Percentiles rank a stretch among this genome's conserved stretches.
phyloP scores from a whole-genome alignment of 2,329 filamentous ascomycete species.

The Clarireedia homoeocarpa region DNA sequence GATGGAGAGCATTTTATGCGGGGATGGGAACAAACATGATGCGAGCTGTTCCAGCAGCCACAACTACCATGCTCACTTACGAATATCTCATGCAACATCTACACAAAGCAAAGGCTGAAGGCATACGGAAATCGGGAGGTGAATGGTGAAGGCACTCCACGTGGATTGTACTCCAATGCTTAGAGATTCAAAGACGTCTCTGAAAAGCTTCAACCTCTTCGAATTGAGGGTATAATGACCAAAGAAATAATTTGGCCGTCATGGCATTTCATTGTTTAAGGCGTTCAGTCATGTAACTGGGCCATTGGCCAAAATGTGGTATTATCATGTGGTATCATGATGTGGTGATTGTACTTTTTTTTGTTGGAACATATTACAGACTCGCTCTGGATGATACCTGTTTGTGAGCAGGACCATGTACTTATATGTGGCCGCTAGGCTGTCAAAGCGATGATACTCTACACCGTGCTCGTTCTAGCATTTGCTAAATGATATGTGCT shows the following conservation, averaged over 20 bases:
- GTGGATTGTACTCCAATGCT: background rate
- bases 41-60: slow-evolving; percentile 86
- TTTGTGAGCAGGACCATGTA: slow-evolving; percentile 10
- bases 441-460: background rate
- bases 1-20: slow-evolving; percentile 93
- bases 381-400: slow-evolving; percentile 10
- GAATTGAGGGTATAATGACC: background rate
- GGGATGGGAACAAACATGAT: slow-evolving; percentile 98
- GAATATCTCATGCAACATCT: slow-evolving; percentile 53
- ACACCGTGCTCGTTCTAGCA: background rate
- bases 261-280: slow-evolving; percentile 11
- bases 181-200: background rate
- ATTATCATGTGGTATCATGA: slow-evolving; percentile 7
- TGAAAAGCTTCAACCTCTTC: background rate
- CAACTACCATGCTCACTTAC: slow-evolving; percentile 96
- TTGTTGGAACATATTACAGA: slow-evolving; percentile 10
- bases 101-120: slow-evolving; percentile 23
- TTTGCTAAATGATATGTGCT: background rate
- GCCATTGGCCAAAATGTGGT: background rate
- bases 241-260: background rate
- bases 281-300: slow-evolving; percentile 15
- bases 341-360: background rate
- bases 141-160: slow-evolving; percentile 8
- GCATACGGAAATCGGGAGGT: slow-evolving; percentile 17
- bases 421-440: slow-evolving; percentile 13